Percentiles rank a stretch among this genome's conserved stretches.
Evolutionary conservation across 768 basidiomycete species (phyloP).

Genomic region (Cystobasidium tubakii): DNA sequence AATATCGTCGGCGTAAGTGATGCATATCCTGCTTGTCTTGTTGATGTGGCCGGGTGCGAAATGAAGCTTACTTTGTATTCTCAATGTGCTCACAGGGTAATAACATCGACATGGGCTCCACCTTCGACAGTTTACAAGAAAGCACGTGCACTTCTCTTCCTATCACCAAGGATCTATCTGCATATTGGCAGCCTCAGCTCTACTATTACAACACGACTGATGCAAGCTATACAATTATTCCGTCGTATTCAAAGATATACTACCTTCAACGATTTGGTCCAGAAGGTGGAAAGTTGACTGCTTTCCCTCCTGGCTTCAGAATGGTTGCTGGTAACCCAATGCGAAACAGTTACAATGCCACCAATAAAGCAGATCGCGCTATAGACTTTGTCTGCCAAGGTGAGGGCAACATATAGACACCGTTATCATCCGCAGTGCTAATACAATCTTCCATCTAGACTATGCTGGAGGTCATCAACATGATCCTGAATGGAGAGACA

Average conservation of each 20-base stretch:
- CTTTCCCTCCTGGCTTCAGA: slow-evolving; percentile 50
- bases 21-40: background rate
- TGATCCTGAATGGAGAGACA: slow-evolving; percentile 47
- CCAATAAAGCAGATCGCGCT: slow-evolving; percentile 46
- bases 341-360: slow-evolving; percentile 47
- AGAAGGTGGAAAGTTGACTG: slow-evolving; percentile 47
- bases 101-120: slow-evolving; percentile 48
- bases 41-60: background rate
- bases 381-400: slow-evolving; percentile 50
- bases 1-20: slow-evolving; percentile 50
- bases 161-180: slow-evolving; percentile 49
- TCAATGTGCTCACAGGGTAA: background rate
- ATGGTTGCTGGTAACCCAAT: slow-evolving; percentile 51
- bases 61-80: background rate
- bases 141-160: slow-evolving; percentile 49
- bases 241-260: slow-evolving; percentile 45
- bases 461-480: slow-evolving; percentile 30
- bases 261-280: slow-evolving; percentile 48
- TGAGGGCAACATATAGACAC: too few relatives aligned
- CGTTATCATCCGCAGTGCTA: too few relatives aligned
- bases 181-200: slow-evolving; percentile 48
- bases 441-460: too few relatives aligned
- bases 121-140: slow-evolving; percentile 46
- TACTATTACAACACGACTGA: slow-evolving; percentile 49
- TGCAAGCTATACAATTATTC: slow-evolving; percentile 47